Conservation (phyloP, 352 stramenopile genomes). For the Hyaloperonospora arabidopsidis region DNA sequence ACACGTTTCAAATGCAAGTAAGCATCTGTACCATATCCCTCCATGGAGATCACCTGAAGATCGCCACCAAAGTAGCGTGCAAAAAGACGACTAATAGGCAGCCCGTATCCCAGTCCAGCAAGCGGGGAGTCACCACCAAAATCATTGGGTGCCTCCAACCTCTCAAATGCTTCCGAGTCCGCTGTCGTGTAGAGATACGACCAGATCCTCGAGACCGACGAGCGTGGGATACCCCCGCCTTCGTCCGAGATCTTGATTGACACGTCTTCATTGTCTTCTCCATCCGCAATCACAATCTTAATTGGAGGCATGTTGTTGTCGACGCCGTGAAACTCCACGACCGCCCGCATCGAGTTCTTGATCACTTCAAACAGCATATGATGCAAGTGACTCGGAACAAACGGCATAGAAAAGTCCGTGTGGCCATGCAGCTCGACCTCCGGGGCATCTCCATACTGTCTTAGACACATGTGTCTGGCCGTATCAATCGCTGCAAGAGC, state of each 20-base stretch:
- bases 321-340: slow-evolving; percentile 95
- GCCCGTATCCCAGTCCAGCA: slow-evolving; percentile 93
- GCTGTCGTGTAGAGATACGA: slow-evolving; percentile 99
- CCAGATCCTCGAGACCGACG: slow-evolving; percentile 98
- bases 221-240: slow-evolving; percentile 97
- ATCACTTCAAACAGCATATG: slow-evolving; percentile 99
- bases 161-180: slow-evolving; percentile 89
- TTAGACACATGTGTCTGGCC: slow-evolving; percentile 97
- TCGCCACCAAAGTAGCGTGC: slow-evolving; percentile 99
- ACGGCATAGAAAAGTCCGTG: slow-evolving; percentile 98
- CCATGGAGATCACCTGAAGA: slow-evolving; percentile 99
- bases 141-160: slow-evolving; percentile 81
- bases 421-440: slow-evolving; percentile 97
- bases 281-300: slow-evolving; percentile 99
- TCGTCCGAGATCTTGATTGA: slow-evolving; percentile 99
- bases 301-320: slow-evolving; percentile 98
- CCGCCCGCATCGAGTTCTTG: slow-evolving; percentile 99
- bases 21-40: slow-evolving; percentile 98
- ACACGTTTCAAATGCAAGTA: slow-evolving; percentile 91
- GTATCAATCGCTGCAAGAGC: slow-evolving; percentile 96
- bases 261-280: slow-evolving; percentile 98
- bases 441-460: slow-evolving; percentile 98
- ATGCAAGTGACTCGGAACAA: slow-evolving; percentile 91
- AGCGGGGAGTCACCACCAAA: slow-evolving; percentile 86
- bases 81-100: slow-evolving; percentile 95